phyloP scores from a whole-genome alignment of 768 basidiomycete genomes.

The Pisolithus microcarpus region DNA sequence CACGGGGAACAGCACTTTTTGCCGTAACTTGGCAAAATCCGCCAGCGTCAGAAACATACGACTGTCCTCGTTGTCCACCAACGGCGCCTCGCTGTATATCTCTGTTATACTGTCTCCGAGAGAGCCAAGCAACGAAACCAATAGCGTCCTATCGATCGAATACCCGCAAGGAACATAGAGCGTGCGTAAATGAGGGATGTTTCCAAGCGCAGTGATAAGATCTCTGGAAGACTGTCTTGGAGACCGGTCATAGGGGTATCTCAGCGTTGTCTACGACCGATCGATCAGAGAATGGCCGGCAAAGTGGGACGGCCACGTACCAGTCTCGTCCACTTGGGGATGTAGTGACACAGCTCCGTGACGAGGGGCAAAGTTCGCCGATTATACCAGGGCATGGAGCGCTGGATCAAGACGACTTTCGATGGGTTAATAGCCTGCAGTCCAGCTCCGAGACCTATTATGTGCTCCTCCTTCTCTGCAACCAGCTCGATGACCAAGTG shows the following conservation, averaged over 20 bases:
- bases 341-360: neutral
- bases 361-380: neutral
- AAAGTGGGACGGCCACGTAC: neutral
- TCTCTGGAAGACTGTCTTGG: neutral
- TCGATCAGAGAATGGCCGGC: neutral
- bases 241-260: constrained; percentile 1
- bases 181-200: neutral
- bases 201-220: neutral
- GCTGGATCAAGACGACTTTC: neutral
- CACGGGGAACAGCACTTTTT: neutral
- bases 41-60: constrained; percentile 1
- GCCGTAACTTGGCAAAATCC: neutral
- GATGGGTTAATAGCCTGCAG: neutral
- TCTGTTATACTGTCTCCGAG: neutral
- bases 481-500: neutral
- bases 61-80: neutral
- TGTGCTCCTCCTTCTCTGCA: neutral
- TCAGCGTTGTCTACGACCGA: neutral
- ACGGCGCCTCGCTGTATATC: neutral
- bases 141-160: neutral
- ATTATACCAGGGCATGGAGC: neutral
- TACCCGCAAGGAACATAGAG: constrained; percentile 1
- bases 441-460: neutral
- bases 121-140: neutral
- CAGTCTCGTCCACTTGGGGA: neutral